Evolutionary conservation across 73 alveolate genomes (phyloP).

Genomic region (Paramecium tetraurelia): DNA sequence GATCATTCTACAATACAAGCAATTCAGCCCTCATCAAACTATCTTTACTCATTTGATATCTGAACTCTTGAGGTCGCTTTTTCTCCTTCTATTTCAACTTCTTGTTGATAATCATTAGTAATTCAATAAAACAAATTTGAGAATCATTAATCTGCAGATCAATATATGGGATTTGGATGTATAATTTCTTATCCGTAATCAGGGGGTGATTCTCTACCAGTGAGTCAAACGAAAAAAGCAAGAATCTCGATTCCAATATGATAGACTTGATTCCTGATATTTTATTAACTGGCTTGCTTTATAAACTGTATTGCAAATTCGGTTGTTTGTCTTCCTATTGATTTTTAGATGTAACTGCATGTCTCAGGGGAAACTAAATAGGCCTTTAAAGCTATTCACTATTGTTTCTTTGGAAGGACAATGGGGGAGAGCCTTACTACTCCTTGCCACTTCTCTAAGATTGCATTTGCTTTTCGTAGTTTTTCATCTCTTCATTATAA

Average conservation of each 20-base stretch:
- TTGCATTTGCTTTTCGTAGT: neutral
- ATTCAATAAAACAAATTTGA: neutral
- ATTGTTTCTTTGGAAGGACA: neutral
- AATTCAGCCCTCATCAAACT: constrained; percentile 17
- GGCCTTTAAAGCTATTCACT: neutral
- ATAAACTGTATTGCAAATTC: neutral
- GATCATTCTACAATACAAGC: neutral
- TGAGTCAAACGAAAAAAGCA: neutral
- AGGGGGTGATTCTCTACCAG: neutral
- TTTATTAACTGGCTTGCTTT: neutral
- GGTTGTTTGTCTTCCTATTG: neutral
- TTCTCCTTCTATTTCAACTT: neutral
- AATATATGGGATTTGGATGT: neutral
- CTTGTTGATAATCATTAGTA: neutral
- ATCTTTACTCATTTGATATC: constrained; percentile 17
- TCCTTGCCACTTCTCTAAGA: neutral
- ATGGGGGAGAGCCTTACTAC: neutral
- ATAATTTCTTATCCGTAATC: neutral
- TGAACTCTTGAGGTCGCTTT: neutral
- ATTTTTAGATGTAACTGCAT: neutral
- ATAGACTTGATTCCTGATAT: neutral
- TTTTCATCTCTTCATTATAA: neutral
- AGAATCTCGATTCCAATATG: neutral
- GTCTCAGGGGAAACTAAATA: neutral
- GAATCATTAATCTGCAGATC: neutral